Evolutionary conservation across 768 basidiomycete species (phyloP), one percentile per base, ranked within the genome.

Genomic region (Pilatotrama ljubarskyi): DNA sequence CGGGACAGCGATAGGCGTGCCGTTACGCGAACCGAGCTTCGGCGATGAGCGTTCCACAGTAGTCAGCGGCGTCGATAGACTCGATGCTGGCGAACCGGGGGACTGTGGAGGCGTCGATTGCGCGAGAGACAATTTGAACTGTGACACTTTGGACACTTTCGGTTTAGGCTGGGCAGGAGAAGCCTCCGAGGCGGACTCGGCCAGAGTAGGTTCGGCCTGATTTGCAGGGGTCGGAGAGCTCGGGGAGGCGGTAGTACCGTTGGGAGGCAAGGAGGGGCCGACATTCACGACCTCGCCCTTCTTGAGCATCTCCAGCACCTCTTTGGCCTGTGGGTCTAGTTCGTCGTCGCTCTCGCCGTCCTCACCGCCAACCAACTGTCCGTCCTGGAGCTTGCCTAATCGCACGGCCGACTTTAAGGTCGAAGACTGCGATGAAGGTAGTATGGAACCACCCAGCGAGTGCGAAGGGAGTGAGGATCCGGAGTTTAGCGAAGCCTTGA

Each of bases 401-500:
- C 69, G 70, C 0, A 76, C 59, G 1, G 71, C 72, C 5, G 66
- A 41, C 46, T 68, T 68, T 15, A 76, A 53, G 2, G 64, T 51
- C 3, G 65, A 51, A 2, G 66, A 64, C 32, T 68, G 66, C 0
- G 74, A 66, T 15, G 66, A 70, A 0, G 75, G 72, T 13, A 76
- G 59, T 3, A 74, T 66, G 0, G 70, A 68, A 2, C 64, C 61
- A 14, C 69, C 73, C 20, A 73, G 62, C 14, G 73, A 73, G 14
- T 72, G 68, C 1, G 74, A 71, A 0, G 70, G 49, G 41, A 71
- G 41, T 8, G 63, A 52, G 8, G 68, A 66, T 0, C 51, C 37
- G 38, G 64, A 55, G 3, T 60, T 22, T 17, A 79, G 81, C 41
- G 75, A 80, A 1, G 85, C 81, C 68, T 83, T 91, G 71, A 91